These are phyloP conservation scores for Colletotrichum euphorbiae DNA, from an alignment of 2,329 filamentous ascomycete genomes.

Conservation along the genomic window DNA sequence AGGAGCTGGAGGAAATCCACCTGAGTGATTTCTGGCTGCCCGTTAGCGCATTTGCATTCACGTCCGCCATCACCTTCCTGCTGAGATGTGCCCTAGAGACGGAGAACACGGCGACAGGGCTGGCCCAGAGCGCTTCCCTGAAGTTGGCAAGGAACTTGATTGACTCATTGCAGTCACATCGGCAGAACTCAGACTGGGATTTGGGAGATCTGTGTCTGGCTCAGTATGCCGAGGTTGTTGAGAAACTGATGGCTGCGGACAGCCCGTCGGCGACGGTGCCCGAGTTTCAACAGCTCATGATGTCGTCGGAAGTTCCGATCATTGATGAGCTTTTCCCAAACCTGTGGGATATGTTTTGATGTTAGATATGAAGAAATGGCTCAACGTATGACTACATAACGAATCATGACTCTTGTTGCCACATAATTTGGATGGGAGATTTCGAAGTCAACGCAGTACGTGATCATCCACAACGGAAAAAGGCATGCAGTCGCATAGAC, in stretches of 20 bases:
- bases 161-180: conserved; percentile 52
- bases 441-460: not conserved
- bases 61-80: conserved; percentile 62
- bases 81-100: conserved; percentile 60
- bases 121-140: conserved; percentile 54
- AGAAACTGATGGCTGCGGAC: conserved; percentile 52
- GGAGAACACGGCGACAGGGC: conserved; percentile 49
- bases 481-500: too few relatives aligned
- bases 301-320: conserved; percentile 34
- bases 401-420: not conserved
- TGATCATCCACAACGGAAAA: too few relatives aligned
- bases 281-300: conserved; percentile 38
- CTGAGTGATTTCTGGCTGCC: conserved; percentile 64
- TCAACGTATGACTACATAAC: not conserved
- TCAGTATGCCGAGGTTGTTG: conserved; percentile 60
- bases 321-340: conserved; percentile 38
- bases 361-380: not conserved
- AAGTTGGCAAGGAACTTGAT: conserved; percentile 58
- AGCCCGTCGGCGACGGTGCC: conserved; percentile 35
- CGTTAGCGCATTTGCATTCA: conserved; percentile 59
- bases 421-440: not conserved
- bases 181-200: conserved; percentile 57
- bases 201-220: conserved; percentile 62
- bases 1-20: conserved; percentile 57
- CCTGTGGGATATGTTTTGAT: conserved; percentile 39